phyloP scores from a whole-genome alignment of 2,329 filamentous ascomycete genomes.

The Dothistroma pini region DNA sequence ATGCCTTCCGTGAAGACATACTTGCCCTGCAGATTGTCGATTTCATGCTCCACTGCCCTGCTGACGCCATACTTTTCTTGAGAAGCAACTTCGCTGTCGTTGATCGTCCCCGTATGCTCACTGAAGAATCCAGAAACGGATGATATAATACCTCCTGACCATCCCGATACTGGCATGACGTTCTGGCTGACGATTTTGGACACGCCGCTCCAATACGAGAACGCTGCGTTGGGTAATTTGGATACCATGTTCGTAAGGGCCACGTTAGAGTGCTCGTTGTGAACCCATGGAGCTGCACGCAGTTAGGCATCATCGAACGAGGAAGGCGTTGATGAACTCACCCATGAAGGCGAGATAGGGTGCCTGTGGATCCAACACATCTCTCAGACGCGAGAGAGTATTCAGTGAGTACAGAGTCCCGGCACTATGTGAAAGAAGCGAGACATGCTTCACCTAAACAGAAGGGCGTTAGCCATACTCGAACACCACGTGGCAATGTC shows the following conservation, averaged over 20 bases:
- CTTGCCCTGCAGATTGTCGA: constrained; percentile 23
- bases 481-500: no score
- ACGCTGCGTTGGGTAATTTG: constrained; percentile 28
- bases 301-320: no score
- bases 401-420: constrained; percentile 46
- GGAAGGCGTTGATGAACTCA: no score
- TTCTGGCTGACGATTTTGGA: constrained; percentile 33
- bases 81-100: constrained; percentile 13
- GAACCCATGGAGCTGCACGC: constrained; percentile 41
- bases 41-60: constrained; percentile 22
- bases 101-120: constrained; percentile 3
- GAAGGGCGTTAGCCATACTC: no score
- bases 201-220: constrained; percentile 34
- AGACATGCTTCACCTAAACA: constrained; percentile 38
- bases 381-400: constrained; percentile 35
- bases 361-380: constrained; percentile 33
- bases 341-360: constrained; percentile 31
- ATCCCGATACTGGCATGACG: constrained; percentile 30
- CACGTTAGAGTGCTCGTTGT: constrained; percentile 37
- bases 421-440: constrained; percentile 40
- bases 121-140: constrained; percentile 22
- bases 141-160: constrained; percentile 31
- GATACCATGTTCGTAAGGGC: constrained; percentile 26
- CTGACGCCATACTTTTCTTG: constrained; percentile 28
- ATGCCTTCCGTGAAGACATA: constrained; percentile 33